A percentile compares a stretch with the other conserved stretches of the same genome.
These are phyloP conservation scores for Asclepias syriaca DNA, from an alignment of 257 asterid species.

Conservation along the genomic window DNA sequence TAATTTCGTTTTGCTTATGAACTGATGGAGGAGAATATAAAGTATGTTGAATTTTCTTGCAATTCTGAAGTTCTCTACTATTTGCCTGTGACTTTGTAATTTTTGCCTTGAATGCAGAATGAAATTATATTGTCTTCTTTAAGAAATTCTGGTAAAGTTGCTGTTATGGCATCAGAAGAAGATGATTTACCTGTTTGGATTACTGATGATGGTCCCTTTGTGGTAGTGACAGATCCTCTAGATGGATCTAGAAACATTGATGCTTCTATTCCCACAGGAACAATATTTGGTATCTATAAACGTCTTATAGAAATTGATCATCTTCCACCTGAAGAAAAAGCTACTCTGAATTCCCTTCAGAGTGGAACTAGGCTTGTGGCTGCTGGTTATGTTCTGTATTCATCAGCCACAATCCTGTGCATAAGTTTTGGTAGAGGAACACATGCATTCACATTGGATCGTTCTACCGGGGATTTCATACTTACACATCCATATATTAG, in stretches of 20 bases:
- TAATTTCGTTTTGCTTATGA: background rate
- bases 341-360: conserved; percentile 74
- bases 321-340: conserved; percentile 67
- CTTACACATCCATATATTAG: conserved; percentile 63
- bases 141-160: conserved; percentile 75
- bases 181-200: conserved; percentile 92
- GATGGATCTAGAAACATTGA: conserved; percentile 93
- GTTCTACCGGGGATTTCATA: conserved; percentile 75
- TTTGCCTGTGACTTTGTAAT: conserved; percentile 8
- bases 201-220: conserved; percentile 72
- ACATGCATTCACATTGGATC: conserved; percentile 78
- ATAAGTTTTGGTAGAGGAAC: conserved; percentile 79
- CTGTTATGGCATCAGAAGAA: conserved; percentile 97
- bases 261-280: conserved; percentile 97
- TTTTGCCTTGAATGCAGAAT: conserved; percentile 46
- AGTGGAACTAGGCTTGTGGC: conserved; percentile 80
- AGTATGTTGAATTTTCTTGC: background rate
- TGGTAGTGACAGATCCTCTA: conserved; percentile 80
- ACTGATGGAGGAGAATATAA: background rate
- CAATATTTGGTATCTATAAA: conserved; percentile 75
- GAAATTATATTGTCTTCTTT: conserved; percentile 73
- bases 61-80: background rate
- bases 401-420: conserved; percentile 89
- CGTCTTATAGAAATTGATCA: conserved; percentile 74
- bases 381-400: conserved; percentile 81